phyloP scores from a whole-genome alignment of 345 rosid species.

The Eucalyptus cloeziana region DNA sequence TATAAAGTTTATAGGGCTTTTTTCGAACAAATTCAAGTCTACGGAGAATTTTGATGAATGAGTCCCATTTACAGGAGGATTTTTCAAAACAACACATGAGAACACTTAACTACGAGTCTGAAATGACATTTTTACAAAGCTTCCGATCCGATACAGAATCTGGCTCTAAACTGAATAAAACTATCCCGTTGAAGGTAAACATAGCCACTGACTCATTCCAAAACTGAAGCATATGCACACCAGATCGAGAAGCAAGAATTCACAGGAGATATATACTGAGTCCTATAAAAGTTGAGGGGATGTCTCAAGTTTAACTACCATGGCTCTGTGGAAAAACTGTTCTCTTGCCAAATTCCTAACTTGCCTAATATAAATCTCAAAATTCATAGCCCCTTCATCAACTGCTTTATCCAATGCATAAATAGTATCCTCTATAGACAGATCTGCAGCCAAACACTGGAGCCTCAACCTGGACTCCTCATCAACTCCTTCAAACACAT shows the following conservation, averaged over 20 bases:
- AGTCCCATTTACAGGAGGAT: not conserved
- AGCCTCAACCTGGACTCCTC: constrained; percentile 7
- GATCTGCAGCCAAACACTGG: constrained; percentile 26
- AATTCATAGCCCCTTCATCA: constrained; percentile 14
- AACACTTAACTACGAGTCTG: not conserved
- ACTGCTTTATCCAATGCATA: constrained; percentile 38
- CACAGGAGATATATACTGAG: not conserved
- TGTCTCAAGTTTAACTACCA: not conserved
- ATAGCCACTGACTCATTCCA: not conserved
- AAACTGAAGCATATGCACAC: not conserved
- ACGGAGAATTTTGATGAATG: not conserved
- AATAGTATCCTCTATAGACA: constrained; percentile 50
- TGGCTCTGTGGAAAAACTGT: constrained; percentile 24
- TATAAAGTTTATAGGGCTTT: not conserved
- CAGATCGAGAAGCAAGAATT: not conserved
- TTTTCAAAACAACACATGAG: not conserved
- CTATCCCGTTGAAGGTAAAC: not conserved
- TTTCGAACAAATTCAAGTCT: not conserved
- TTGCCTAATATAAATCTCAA: constrained; percentile 39
- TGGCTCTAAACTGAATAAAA: not conserved
- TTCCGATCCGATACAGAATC: not conserved
- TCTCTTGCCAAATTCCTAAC: constrained; percentile 65
- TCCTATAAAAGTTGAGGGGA: not conserved
- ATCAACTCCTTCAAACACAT: constrained; percentile 15
- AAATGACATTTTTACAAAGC: not conserved